These are phyloP conservation scores for Umbelopsis isabellina DNA, from an alignment of 192 early-diverging fungal genomes.

Conservation along the genomic window DNA sequence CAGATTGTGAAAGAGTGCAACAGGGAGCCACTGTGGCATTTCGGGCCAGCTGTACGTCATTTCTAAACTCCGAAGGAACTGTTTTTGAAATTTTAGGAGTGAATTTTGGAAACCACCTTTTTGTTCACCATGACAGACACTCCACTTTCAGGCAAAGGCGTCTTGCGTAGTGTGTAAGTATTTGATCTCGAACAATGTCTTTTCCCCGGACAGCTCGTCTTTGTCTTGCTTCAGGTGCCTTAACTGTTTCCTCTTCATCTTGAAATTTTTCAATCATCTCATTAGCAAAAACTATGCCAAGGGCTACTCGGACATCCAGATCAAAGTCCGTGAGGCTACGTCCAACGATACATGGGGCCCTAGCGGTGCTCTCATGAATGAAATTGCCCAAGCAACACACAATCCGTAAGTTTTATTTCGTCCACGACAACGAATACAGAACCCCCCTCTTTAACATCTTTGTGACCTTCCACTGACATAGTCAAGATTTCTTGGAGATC, in stretches of 20 bases:
- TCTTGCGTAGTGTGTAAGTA: conserved; percentile 37
- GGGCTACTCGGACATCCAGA: conserved; percentile 91
- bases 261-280: conserved; percentile 5
- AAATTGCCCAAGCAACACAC: conserved; percentile 83
- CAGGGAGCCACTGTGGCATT: neutral
- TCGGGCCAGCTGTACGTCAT: neutral
- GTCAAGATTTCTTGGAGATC: conserved; percentile 90
- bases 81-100: conserved; percentile 7
- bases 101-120: neutral
- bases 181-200: conserved; percentile 20
- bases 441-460: neutral
- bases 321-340: conserved; percentile 86
- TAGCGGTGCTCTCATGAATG: conserved; percentile 75
- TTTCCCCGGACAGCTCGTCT: conserved; percentile 41
- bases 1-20: neutral
- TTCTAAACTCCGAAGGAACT: conserved; percentile 3
- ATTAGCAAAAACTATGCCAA: conserved; percentile 86
- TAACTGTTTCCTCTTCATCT: conserved; percentile 28
- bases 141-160: conserved; percentile 30
- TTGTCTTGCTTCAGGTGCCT: conserved; percentile 30
- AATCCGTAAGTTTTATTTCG: conserved; percentile 70
- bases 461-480: conserved; percentile 29
- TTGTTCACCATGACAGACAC: neutral
- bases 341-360: conserved; percentile 82
- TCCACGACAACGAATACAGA: neutral